Conservation (phyloP, 345 rosid species). For the Crucihimalaya himalaica region DNA sequence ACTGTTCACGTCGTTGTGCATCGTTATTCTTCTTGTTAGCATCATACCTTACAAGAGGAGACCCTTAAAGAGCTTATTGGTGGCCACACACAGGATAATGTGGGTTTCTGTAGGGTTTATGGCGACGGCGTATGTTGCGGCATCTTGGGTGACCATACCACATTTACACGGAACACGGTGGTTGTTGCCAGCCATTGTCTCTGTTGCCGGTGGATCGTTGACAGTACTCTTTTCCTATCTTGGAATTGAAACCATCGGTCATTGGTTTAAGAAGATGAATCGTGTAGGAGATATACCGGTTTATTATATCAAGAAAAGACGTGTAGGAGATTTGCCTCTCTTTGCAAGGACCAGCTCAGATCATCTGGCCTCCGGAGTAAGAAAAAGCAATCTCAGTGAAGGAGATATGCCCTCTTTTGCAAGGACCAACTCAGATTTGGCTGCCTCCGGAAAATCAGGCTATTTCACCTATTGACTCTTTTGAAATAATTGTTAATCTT, state of each 20-base stretch:
- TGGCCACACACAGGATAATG: constrained; percentile 57
- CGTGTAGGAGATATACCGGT: neutral
- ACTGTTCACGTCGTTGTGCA: constrained; percentile 52
- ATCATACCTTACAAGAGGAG: constrained; percentile 60
- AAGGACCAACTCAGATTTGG: constrained; percentile 27
- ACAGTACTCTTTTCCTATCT: constrained; percentile 44
- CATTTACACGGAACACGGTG: constrained; percentile 40
- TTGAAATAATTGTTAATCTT: no score
- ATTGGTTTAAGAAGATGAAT: constrained; percentile 42
- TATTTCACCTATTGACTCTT: constrained; percentile 12
- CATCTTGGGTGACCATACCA: constrained; percentile 58
- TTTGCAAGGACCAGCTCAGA: constrained; percentile 23
- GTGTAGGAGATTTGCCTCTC: constrained; percentile 2
- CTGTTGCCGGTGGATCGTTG: constrained; percentile 49
- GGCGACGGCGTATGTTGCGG: constrained; percentile 60
- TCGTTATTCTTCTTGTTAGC: constrained; percentile 63
- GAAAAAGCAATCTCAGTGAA: neutral
- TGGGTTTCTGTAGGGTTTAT: constrained; percentile 62
- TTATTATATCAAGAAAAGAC: no score
- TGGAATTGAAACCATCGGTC: constrained; percentile 42
- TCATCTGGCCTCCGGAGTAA: neutral
- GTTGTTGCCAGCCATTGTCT: constrained; percentile 42
- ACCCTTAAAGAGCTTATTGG: constrained; percentile 50
- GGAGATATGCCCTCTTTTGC: constrained; percentile 21
- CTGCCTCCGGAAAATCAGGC: neutral